phyloP scores from a whole-genome alignment of 2,329 filamentous ascomycete species.

The Capronia epimyces region DNA sequence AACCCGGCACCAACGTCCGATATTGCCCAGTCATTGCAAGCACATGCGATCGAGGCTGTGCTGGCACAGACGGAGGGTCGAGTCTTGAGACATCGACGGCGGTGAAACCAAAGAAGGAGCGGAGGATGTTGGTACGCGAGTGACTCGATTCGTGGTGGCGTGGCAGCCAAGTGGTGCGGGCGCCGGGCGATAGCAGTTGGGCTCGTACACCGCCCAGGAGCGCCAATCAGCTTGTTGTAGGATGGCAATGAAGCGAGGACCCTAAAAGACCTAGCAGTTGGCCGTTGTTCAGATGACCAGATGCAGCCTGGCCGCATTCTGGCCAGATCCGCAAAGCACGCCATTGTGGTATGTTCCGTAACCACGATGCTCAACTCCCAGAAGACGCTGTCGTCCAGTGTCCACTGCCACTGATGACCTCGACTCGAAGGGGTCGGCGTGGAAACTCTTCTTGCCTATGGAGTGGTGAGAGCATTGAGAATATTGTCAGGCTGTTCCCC shows the following conservation, averaged over 20 bases:
- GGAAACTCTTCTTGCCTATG: too few relatives aligned
- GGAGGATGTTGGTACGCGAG: background rate
- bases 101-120: background rate
- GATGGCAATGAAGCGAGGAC: background rate
- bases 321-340: background rate
- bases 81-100: background rate
- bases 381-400: too few relatives aligned
- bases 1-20: background rate
- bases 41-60: background rate
- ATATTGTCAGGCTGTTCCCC: too few relatives aligned
- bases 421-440: too few relatives aligned
- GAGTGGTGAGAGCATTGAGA: too few relatives aligned
- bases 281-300: background rate
- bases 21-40: background rate
- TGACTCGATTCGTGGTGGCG: background rate
- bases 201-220: background rate
- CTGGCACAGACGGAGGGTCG: background rate
- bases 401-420: too few relatives aligned
- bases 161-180: background rate
- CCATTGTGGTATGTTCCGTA: background rate
- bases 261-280: background rate
- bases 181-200: too few relatives aligned
- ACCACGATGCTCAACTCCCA: background rate
- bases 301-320: background rate
- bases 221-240: background rate